Base-by-base conservation (phyloP, 306 rosid genomes). In the Gillenia trifoliata region DNA sequence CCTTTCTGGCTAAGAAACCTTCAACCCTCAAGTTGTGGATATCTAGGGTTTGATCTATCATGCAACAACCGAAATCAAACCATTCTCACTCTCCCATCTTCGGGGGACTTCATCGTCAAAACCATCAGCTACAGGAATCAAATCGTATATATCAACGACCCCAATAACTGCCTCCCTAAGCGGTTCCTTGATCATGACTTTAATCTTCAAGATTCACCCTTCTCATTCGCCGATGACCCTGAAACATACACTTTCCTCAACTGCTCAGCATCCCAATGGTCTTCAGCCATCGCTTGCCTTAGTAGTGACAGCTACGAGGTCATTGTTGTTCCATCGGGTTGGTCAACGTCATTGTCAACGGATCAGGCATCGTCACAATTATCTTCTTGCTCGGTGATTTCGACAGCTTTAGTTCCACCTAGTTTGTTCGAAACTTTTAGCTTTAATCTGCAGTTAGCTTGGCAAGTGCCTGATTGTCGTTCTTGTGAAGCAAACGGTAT, bases 1-100 rank as follows among this genome's bases (percentile, higher is more conserved):
- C 90, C 88, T 28, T 86, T 79, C 61, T 26, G 43, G 25, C 29
- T 86, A 59, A 74, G 9, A 36, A 50, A 60, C 20, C 20, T 3
- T 0, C 19, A 68, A 49, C 70, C 29, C 16, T 22, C 28, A 52
- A 52, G 11, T 2, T 79, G 62, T 41, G 72, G 75, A 16, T 47
- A 31, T 70, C 23, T 4, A 26, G 13, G 33, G 56, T 74, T 74
- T 56, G 66, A 62, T 26, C 60, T 74, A 23, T 68, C 76, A 22
- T 74, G 83, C 63, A 38, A 68, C 45, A 60, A 68, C 34, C 8
- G 30, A 22, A 47, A 1, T 8, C 31, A 68, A 10, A 50, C 75
- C 29, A 55, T 74, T 30, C 47, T 79, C 66, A 23, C 34, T 4
- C 57, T 74, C 56, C 34, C 52, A 4, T 57, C 8, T 38, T 55